phyloP scores from a whole-genome alignment of 2,329 filamentous ascomycete species.

The Aspergillus latus region DNA sequence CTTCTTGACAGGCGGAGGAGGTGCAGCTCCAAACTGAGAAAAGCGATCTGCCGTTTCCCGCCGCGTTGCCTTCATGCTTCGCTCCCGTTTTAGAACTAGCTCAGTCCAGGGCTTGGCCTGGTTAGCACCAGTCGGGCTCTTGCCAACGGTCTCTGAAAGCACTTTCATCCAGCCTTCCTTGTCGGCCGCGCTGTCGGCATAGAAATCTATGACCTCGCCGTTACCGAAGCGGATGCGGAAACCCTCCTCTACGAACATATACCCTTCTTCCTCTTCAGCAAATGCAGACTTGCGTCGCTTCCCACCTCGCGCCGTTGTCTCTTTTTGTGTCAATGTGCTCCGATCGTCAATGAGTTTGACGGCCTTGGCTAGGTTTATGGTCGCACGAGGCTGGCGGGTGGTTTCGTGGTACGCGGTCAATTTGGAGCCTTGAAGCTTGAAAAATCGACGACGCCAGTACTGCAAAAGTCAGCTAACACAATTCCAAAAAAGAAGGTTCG shows the following conservation, averaged over 20 bases:
- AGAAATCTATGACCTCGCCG: constrained; percentile 97
- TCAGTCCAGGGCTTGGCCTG: constrained; percentile 61
- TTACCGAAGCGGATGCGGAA: constrained; percentile 99
- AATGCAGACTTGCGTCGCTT: constrained; percentile 90
- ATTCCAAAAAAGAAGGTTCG: neutral
- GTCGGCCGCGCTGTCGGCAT: constrained; percentile 81
- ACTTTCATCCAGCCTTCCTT: constrained; percentile 96
- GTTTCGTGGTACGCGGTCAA: constrained; percentile 95
- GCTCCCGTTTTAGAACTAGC: constrained; percentile 55
- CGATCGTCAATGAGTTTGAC: constrained; percentile 92
- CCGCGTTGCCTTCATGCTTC: constrained; percentile 34
- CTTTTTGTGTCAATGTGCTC: constrained; percentile 76
- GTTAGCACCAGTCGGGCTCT: constrained; percentile 47
- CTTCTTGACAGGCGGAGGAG: constrained; percentile 28
- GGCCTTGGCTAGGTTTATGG: constrained; percentile 93
- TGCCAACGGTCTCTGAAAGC: constrained; percentile 68
- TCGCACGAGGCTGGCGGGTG: constrained; percentile 90
- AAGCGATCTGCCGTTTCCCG: constrained; percentile 31
- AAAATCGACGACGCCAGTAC: constrained; percentile 98
- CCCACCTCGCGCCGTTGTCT: constrained; percentile 72
- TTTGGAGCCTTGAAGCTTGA: constrained; percentile 87
- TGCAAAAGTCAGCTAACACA: constrained; percentile 39
- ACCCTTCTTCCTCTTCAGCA: constrained; percentile 96
- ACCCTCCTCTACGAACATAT: constrained; percentile 99
- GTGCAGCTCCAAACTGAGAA: constrained; percentile 21